A percentile compares a stretch with the other conserved stretches of the same genome.
phyloP scores from a whole-genome alignment of 1,284 basidiomycete genomes.

The Sanghuangporus sanghuang region DNA sequence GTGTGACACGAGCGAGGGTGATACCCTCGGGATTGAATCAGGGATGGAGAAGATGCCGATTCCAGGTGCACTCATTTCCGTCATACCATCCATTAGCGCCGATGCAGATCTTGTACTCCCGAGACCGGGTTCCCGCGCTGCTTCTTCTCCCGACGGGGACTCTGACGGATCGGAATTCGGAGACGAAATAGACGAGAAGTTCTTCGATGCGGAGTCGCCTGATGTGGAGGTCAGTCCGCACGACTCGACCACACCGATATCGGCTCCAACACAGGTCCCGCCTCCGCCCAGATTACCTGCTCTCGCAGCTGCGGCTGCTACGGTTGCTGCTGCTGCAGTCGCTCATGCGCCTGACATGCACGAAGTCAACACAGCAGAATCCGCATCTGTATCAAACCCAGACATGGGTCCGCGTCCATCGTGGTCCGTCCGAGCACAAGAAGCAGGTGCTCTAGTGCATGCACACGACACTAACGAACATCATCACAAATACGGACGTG shows the following conservation, averaged over 20 bases:
- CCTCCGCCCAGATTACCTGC: slow-evolving; percentile 27
- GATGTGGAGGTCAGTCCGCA: slow-evolving; percentile 20
- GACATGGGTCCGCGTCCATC: slow-evolving; percentile 26
- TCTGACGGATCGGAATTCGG: slow-evolving; percentile 15
- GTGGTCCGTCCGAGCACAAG: slow-evolving; percentile 37
- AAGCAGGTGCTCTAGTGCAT: slow-evolving; percentile 14
- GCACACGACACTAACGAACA: background rate
- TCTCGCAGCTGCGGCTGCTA: slow-evolving; percentile 21
- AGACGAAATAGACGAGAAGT: slow-evolving; percentile 30
- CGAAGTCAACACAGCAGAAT: slow-evolving; percentile 21
- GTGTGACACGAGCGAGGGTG: slow-evolving; percentile 1
- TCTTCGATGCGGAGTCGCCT: slow-evolving; percentile 31
- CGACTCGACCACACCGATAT: slow-evolving; percentile 16
- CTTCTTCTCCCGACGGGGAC: background rate
- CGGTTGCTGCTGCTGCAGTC: slow-evolving; percentile 24
- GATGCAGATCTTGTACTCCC: background rate
- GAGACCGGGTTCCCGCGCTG: background rate
- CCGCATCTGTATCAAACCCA: background rate
- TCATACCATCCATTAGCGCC: background rate
- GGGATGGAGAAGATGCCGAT: slow-evolving; percentile 16
- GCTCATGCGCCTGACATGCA: slow-evolving; percentile 29
- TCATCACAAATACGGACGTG: slow-evolving; percentile 27
- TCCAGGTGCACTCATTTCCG: background rate
- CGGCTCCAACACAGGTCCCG: slow-evolving; percentile 20
- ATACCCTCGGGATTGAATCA: background rate